Evolutionary conservation across 129 eudicot genomes (phyloP), one percentile per base, ranked within the genome.

Genomic region (Chrysanthemum makinoi): DNA sequence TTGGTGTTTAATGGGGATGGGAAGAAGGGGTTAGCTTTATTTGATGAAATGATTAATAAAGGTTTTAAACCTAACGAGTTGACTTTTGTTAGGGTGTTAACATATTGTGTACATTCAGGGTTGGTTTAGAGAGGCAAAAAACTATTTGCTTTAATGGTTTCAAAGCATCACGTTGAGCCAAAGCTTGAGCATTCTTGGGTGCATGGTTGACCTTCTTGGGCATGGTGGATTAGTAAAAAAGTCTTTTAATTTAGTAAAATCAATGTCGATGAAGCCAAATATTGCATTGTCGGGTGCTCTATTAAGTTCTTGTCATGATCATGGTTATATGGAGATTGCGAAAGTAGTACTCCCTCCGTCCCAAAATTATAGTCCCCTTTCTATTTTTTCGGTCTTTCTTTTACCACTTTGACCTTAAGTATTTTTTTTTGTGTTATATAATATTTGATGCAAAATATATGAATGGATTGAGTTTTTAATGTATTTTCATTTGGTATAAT

Each of bases 121-220:
- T 73, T 85, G 65, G 65, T 89, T 28, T 75, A 89, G 73, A 92
- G 74, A 72, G 98, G 96, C 20, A 70, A 83, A 17, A 82, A 77
- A 13, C 53, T 84, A 53, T 92, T 92, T 70, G 56, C 75, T 71
- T 83, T 78, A 14, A 92, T 89, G 94, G 75, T 49, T 4, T 15
- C 10, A 7, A 58, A 62, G 60, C 63, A 84, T 75, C 49, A 77
- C 58, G 15, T 91, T 11, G 58, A 81, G 50, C 95, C 88, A 13
- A 85, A 83, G 43, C 83, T 86, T 3, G 98, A 86, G 91, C 98
- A 92, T 75, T 92, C 89, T 62, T 62, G 98, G 98, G 57, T 91
- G 96, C 78, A 83, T 91, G 94, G 88, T 81, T 64, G 97, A 91
- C 79, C 87, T 91, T 66, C 85, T 92, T 67, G 96, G 98, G 53